Base-by-base conservation (phyloP, 306 rosid genomes). In the Gastrolobium villosum region DNA sequence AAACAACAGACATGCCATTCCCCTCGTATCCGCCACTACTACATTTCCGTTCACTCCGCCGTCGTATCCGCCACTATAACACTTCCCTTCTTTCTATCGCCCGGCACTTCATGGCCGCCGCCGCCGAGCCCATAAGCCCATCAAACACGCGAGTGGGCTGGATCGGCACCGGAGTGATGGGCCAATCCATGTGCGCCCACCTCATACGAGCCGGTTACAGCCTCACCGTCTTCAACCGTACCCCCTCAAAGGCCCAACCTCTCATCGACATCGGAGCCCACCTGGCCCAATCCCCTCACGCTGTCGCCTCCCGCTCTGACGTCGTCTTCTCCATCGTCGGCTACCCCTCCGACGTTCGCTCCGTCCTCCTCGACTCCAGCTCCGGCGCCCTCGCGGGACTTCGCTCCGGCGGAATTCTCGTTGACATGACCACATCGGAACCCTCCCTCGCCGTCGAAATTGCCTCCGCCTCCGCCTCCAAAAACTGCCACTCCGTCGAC, bases 91-190 rank as follows among this genome's bases (percentile, higher is more conserved):
- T 31, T 86, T 55, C 77, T 62, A 20, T 41, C 79, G 49, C 70
- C 79, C 82, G 76, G 62, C 86, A 68, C 86, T 36, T 82, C 65
- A 94, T 92, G 96, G 87, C 97, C 43, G 3, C 71, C 43, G 3
- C 71, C 73, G 10, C 83, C 36, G 93, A 82, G 44, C 74, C 80
- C 70, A 10, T 82, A 11, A 86, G 59, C 90, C 97, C 98, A 10
- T 81, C 92, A 8, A 89, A 43, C 65, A 90, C 94, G 15, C 96
- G 97, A 5, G 83, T 94, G 65, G 98, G 98, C 36, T 94, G 98
- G 97, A 92, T 94, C 84, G 98, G 98, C 36, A 94, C 98, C 34
- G 98, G 98, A 44, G 89, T 94, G 1, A 94, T 94, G 98, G 98
- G 98, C 57, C 92, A 71, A 4, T 92, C 88, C 82, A 94, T 94